Evolutionary conservation across 768 basidiomycete genomes (phyloP).

Genomic region (Tephrocybe sp.): DNA sequence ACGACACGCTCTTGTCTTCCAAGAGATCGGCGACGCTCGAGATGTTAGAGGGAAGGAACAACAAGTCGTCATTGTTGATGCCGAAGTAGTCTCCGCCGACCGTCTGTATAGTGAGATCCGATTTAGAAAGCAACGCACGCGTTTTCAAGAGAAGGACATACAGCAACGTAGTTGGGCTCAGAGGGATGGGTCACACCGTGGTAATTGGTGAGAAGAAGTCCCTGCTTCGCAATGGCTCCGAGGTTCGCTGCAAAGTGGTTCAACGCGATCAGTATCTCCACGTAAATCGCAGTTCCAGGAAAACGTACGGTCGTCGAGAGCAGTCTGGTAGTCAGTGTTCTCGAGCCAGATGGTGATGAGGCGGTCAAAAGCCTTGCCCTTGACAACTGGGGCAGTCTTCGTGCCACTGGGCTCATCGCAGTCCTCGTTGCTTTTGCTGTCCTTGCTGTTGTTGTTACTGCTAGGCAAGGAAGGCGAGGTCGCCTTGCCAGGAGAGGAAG

Average conservation of each 20-base stretch:
- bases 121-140: slow-evolving; percentile 19
- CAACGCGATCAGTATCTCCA: neutral
- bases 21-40: slow-evolving; percentile 62
- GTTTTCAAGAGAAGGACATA: slow-evolving; percentile 6
- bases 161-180: slow-evolving; percentile 60
- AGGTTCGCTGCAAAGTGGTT: slow-evolving; percentile 22
- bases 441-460: neutral
- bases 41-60: slow-evolving; percentile 42
- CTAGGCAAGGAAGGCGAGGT: too few relatives aligned
- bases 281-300: neutral
- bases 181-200: slow-evolving; percentile 58
- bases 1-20: slow-evolving; percentile 56
- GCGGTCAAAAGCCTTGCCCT: slow-evolving; percentile 30
- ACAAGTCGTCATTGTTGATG: slow-evolving; percentile 38
- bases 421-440: too few relatives aligned
- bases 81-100: slow-evolving; percentile 31
- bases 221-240: slow-evolving; percentile 43
- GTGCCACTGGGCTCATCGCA: too few relatives aligned
- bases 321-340: slow-evolving; percentile 51
- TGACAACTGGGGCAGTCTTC: slow-evolving; percentile 2
- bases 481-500: neutral
- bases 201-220: slow-evolving; percentile 45
- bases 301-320: slow-evolving; percentile 24
- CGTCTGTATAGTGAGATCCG: neutral
- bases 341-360: slow-evolving; percentile 55